A percentile compares a stretch with the other conserved stretches of the same genome.
Evolutionary conservation across 2,329 filamentous ascomycete genomes (phyloP).

Genomic region (Fusarium sp.): DNA sequence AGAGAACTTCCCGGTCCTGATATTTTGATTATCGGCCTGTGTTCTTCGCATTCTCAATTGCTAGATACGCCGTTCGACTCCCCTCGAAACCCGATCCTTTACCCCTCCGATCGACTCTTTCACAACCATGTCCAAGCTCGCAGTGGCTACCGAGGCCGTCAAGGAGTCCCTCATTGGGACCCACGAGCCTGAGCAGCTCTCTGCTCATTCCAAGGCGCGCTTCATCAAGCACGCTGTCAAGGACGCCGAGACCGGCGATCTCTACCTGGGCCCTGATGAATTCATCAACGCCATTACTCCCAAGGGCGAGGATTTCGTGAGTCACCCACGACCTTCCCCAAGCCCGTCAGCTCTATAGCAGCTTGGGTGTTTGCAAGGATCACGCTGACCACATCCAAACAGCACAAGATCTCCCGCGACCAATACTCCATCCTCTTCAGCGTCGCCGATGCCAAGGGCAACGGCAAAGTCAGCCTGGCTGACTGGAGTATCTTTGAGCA

Average conservation of each 20-base stretch:
- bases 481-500: conserved; percentile 98
- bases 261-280: conserved; percentile 85
- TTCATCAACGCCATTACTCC: conserved; percentile 95
- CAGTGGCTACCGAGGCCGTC: conserved; percentile 77
- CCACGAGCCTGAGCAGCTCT: conserved; percentile 73
- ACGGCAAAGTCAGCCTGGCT: conserved; percentile 81
- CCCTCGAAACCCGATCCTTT: conserved; percentile 28
- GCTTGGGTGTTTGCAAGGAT: conserved; percentile 19
- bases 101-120: conserved; percentile 40
- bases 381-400: conserved; percentile 40
- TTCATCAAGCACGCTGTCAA: conserved; percentile 84
- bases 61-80: conserved; percentile 25
- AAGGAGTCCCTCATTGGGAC: conserved; percentile 85
- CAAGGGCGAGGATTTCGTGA: conserved; percentile 89
- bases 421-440: conserved; percentile 95
- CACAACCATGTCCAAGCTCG: conserved; percentile 58
- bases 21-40: conserved; percentile 28
- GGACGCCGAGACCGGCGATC: conserved; percentile 82
- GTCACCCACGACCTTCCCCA: conserved; percentile 54
- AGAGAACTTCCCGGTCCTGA: conserved; percentile 21
- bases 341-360: conserved; percentile 1
- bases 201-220: conserved; percentile 80
- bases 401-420: conserved; percentile 98
- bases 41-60: conserved; percentile 37
- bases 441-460: conserved; percentile 85